A percentile compares a stretch with the other conserved stretches of the same genome.
Evolutionary conservation across 768 basidiomycete genomes (phyloP).

Genomic region (Suillus fuscotomentosus): DNA sequence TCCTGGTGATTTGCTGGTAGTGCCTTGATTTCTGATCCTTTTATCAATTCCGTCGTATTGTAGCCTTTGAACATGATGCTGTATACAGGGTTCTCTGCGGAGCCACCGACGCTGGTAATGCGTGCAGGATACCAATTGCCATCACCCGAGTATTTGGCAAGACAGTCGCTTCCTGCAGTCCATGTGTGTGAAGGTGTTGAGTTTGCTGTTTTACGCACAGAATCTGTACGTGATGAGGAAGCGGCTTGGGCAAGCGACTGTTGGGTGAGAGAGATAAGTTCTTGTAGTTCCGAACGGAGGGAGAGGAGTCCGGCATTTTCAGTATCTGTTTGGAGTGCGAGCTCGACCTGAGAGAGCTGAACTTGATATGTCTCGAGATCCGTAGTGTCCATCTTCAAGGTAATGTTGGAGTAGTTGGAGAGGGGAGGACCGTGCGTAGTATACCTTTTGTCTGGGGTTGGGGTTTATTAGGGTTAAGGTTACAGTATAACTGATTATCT

Average conservation of each 20-base stretch:
- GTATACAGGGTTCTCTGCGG: slow-evolving; percentile 79
- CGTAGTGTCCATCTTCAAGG: slow-evolving; percentile 45
- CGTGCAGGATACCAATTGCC: slow-evolving; percentile 87
- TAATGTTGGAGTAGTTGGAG: neutral
- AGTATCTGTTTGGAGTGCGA: slow-evolving; percentile 74
- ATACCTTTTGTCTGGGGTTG: neutral
- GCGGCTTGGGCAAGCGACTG: slow-evolving; percentile 66
- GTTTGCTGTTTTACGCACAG: slow-evolving; percentile 52
- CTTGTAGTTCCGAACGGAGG: slow-evolving; percentile 73
- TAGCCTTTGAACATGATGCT: slow-evolving; percentile 91
- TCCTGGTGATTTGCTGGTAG: slow-evolving; percentile 59
- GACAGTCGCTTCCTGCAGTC: slow-evolving; percentile 81
- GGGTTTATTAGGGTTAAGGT: slow-evolving; percentile 5
- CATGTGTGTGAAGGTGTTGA: slow-evolving; percentile 55
- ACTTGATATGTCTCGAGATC: slow-evolving; percentile 91
- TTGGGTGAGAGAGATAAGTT: slow-evolving; percentile 82
- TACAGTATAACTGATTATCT: neutral
- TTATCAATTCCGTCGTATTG: slow-evolving; percentile 86
- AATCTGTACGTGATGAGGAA: slow-evolving; percentile 56
- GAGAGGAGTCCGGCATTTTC: slow-evolving; percentile 69
- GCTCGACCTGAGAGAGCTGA: slow-evolving; percentile 85
- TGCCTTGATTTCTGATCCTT: slow-evolving; percentile 65
- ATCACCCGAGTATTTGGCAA: slow-evolving; percentile 85
- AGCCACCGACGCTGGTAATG: slow-evolving; percentile 82
- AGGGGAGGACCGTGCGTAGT: neutral